These are phyloP conservation scores for Kwoniella shandongensis DNA, from an alignment of 768 basidiomycete genomes.

Conservation along the genomic window DNA sequence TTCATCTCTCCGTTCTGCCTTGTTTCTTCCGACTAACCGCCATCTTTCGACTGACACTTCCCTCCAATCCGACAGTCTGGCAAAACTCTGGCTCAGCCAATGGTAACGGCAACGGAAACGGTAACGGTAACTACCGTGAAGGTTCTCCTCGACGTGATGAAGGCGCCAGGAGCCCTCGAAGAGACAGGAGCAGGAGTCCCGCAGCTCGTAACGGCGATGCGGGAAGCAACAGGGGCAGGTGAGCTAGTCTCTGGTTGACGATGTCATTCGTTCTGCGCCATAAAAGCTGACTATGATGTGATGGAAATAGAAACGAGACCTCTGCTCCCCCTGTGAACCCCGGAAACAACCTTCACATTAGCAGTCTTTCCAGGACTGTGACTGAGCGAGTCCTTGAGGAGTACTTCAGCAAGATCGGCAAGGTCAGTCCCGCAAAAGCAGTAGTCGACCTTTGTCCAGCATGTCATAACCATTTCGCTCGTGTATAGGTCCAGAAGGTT, in stretches of 20 bases:
- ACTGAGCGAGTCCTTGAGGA: conserved; percentile 86
- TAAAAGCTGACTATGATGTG: too few species aligned
- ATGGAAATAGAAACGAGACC: conserved; percentile 26
- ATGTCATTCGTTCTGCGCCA: too few species aligned
- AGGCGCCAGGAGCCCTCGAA: conserved; percentile 77
- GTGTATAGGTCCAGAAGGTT: conserved; percentile 63
- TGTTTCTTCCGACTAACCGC: conserved; percentile 23
- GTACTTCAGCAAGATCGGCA: conserved; percentile 82
- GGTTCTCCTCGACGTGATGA: conserved; percentile 33
- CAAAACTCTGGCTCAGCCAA: conserved; percentile 31
- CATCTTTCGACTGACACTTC: conserved; percentile 25
- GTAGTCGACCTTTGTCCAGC: too few species aligned
- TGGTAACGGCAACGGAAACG: conserved; percentile 20
- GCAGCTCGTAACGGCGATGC: conserved; percentile 69
- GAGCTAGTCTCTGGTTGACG: conserved; percentile 14
- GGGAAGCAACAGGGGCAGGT: conserved; percentile 59
- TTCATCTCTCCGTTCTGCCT: conserved; percentile 2
- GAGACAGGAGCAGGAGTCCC: conserved; percentile 63
- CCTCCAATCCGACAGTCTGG: conserved; percentile 32
- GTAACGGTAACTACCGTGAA: conserved; percentile 21
- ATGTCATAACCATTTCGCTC: background rate
- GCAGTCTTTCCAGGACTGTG: conserved; percentile 62
- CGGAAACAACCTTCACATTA: conserved; percentile 69
- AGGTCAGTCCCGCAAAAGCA: conserved; percentile 58
- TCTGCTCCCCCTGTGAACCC: conserved; percentile 56